A percentile compares a stretch with the other conserved stretches of the same genome.
Evolutionary conservation across 192 early-diverging fungal genomes (phyloP).

Genomic region (Coemansia sp.): DNA sequence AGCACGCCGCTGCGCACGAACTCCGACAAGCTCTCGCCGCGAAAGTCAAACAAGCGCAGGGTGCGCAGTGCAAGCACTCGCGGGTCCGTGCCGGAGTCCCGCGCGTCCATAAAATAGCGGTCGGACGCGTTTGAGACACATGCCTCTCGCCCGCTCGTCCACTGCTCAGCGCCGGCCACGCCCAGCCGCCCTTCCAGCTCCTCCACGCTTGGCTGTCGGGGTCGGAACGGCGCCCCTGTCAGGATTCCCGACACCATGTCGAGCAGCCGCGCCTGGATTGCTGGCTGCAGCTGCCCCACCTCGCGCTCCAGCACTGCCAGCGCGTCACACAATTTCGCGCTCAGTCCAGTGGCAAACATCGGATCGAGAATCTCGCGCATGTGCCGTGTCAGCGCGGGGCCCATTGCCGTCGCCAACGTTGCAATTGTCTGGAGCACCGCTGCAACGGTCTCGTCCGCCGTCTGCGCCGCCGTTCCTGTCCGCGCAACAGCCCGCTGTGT

Average conservation of each 20-base stretch:
- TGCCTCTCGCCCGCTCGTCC: background rate
- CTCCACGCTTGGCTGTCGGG: conserved; percentile 24
- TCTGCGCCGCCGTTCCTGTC: conserved; percentile 6
- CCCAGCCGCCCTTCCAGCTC: conserved; percentile 33
- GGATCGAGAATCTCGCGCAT: conserved; percentile 85
- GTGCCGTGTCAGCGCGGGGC: conserved; percentile 85
- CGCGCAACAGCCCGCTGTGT: conserved; percentile 54
- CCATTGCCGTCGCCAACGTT: conserved; percentile 85
- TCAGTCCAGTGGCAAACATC: conserved; percentile 90
- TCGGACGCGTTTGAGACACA: background rate
- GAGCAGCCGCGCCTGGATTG: conserved; percentile 86
- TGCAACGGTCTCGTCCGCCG: conserved; percentile 56
- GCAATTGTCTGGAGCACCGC: conserved; percentile 82
- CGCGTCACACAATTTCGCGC: conserved; percentile 75
- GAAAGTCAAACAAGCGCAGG: conserved; percentile 86
- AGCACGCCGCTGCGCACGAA: conserved; percentile 85
- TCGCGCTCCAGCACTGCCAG: conserved; percentile 74
- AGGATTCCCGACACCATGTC: conserved; percentile 87
- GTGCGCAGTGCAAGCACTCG: conserved; percentile 81
- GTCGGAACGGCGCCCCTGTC: conserved; percentile 74
- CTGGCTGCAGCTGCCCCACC: conserved; percentile 74
- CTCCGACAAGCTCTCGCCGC: conserved; percentile 79
- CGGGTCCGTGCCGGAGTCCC: conserved; percentile 41
- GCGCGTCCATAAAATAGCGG: background rate
- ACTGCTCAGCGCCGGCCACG: background rate